Evolutionary conservation across 2,329 filamentous ascomycete genomes (phyloP).

Genomic region (Coniochaeta ligniaria): DNA sequence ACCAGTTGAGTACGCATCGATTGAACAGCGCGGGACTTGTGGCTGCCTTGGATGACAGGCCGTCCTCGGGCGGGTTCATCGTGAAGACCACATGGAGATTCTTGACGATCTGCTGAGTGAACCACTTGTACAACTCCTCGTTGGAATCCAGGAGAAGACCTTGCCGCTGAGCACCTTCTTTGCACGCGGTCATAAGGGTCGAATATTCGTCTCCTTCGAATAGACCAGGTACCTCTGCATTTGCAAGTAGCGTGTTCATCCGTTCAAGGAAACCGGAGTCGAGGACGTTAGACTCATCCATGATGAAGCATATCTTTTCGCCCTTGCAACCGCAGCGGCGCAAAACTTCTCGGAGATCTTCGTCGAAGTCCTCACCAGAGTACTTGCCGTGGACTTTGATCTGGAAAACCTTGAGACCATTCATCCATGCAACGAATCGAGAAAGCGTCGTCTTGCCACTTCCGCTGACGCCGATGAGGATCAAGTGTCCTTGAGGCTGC

Average conservation of each 20-base stretch:
- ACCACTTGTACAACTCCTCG: constrained; percentile 99
- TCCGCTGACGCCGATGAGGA: constrained; percentile 96
- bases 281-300: constrained; percentile 98
- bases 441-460: constrained; percentile 98
- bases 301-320: constrained; percentile 99
- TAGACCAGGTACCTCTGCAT: constrained; percentile 96
- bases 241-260: constrained; percentile 98
- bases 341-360: constrained; percentile 89
- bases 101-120: constrained; percentile 98
- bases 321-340: constrained; percentile 94
- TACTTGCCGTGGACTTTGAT: constrained; percentile 99
- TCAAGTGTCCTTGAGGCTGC: constrained; percentile 95
- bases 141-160: constrained; percentile 92
- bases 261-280: constrained; percentile 98
- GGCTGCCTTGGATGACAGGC: constrained; percentile 89
- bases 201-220: constrained; percentile 99
- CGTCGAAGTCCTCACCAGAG: constrained; percentile 96
- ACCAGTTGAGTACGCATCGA: constrained; percentile 99
- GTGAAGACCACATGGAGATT: constrained; percentile 99
- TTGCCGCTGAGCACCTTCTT: constrained; percentile 94
- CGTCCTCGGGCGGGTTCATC: constrained; percentile 98
- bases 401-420: constrained; percentile 96
- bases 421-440: constrained; percentile 99
- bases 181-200: constrained; percentile 98
- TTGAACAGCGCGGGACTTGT: constrained; percentile 99